phyloP scores from a whole-genome alignment of 306 rosid species.

The Prunus mongolica region DNA sequence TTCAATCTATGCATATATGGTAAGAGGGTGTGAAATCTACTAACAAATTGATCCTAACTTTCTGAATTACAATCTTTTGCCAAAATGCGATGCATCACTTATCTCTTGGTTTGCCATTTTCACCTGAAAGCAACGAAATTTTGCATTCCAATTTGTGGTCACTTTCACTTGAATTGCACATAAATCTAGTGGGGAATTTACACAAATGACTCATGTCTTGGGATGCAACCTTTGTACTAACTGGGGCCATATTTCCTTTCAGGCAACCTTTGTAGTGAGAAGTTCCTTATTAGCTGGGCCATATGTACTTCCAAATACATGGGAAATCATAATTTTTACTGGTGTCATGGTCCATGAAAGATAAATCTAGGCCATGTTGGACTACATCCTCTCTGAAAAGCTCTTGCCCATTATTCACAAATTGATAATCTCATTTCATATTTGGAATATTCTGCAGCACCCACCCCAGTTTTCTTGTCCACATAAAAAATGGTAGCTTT shows the following conservation, averaged over 20 bases:
- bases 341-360: not conserved
- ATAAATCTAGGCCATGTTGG: not conserved
- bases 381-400: no score
- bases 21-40: not conserved
- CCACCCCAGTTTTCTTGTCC: not conserved
- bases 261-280: not conserved
- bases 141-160: not conserved
- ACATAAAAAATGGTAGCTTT: not conserved
- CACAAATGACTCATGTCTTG: not conserved
- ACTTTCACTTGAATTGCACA: not conserved
- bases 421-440: not conserved
- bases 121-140: not conserved
- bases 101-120: not conserved
- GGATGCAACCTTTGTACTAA: not conserved
- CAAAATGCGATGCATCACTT: not conserved
- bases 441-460: slow-evolving; percentile 5
- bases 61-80: not conserved
- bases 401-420: no score
- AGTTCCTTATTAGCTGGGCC: not conserved
- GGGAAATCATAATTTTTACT: not conserved
- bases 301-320: not conserved
- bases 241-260: not conserved
- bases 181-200: not conserved
- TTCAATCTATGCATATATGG: no score
- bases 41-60: not conserved